Base-by-base conservation (phyloP, 2,329 filamentous ascomycete species). In the Amphichorda felina region DNA sequence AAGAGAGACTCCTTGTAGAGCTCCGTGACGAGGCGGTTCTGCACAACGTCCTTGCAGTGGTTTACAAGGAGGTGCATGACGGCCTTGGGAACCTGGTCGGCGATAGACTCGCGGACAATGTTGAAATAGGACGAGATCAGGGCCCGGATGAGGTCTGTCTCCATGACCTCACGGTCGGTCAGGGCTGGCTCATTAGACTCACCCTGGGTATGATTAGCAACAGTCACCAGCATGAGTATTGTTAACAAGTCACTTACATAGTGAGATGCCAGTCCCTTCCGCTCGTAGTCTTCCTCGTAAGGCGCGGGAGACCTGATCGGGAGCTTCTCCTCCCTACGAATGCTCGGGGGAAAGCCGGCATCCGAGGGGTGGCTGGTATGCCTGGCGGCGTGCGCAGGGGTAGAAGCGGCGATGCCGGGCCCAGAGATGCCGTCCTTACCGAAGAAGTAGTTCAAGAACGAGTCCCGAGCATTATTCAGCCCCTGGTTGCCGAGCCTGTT, bases 11-110 rank as follows among this genome's bases (percentile, higher is more conserved):
- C 91, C 60, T 85, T 89, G 69, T 98, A 98, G 34, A 98, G 69
- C 56, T 94, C 85, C 55, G 84, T 94, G 38, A 98, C 91, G 6
- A 98, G 76, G 31, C 91, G 75, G 60, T 98, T 98, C 60, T 98
- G 91, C 22, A 98, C 88, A 10, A 89, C 89, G 46, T 98, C 91
- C 59, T 96, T 95, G 63, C 85, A 94, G 66, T 95, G 85, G 61
- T 98, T 98, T 54, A 98, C 91, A 24, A 98, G 74, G 32, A 98
- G 75, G 57, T 98, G 91, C 91, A 98, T 98, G 47, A 98, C 82
- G 5, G 91, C 91, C 64, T 98, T 98, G 45, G 91, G 91, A 9
- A 98, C 91, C 62, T 96, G 89, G 55, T 98, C 91, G 30, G 89
- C 89, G 49, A 95, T 94, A n/a, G 86, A 89, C 61, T 98, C 91